phyloP scores from a whole-genome alignment of 148 eudicot genomes.

The Chenopodium berlandieri region DNA sequence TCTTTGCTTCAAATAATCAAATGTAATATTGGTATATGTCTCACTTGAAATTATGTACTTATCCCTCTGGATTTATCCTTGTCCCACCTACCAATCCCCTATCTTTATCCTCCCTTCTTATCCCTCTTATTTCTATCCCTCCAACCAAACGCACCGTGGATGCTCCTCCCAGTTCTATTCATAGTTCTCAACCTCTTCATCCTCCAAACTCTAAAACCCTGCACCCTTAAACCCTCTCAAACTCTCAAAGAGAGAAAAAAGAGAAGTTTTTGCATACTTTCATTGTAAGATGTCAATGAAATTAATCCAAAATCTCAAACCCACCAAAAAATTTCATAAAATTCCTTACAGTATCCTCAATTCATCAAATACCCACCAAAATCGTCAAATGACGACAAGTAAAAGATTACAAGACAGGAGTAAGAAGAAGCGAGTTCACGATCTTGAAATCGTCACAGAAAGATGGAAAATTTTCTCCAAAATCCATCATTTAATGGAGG shows the following conservation, averaged over 20 bases:
- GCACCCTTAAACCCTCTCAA: no score
- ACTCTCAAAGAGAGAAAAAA: no score
- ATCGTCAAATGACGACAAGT: conserved; percentile 63
- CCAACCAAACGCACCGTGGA: no score
- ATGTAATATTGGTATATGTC: background rate
- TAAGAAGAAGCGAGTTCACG: conserved; percentile 64
- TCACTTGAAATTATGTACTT: background rate
- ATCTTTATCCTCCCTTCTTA: no score
- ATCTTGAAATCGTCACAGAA: conserved; percentile 71
- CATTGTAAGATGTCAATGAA: background rate
- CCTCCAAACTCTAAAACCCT: no score
- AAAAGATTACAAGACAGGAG: conserved; percentile 85
- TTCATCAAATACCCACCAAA: background rate
- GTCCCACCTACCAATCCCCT: no score
- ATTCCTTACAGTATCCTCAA: background rate
- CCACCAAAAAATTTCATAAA: background rate
- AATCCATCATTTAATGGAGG: conserved; percentile 61
- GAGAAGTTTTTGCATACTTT: background rate
- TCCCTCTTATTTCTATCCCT: no score
- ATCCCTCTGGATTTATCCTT: background rate
- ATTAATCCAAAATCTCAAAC: background rate
- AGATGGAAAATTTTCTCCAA: conserved; percentile 76
- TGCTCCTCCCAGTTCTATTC: no score
- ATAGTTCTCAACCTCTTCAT: no score
- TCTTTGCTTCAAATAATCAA: background rate